Base-by-base conservation (phyloP, 768 basidiomycete genomes). In the Hypholoma sublateritium region DNA sequence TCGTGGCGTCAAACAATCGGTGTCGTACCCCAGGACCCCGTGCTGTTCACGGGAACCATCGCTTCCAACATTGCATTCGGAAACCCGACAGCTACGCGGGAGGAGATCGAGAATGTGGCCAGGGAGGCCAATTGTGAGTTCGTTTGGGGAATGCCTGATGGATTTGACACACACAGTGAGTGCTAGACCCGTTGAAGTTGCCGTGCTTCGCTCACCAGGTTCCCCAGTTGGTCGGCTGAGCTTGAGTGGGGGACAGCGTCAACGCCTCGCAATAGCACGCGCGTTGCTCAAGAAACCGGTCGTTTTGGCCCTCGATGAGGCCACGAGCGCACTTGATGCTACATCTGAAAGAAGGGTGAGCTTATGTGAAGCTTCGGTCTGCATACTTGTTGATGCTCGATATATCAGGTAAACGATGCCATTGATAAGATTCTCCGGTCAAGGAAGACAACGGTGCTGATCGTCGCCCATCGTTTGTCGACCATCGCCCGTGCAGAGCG, bases 61-160 rank as follows among this genome's bases (percentile, higher is more conserved):
- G 93, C 93, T 2, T 90, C 91, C 1, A 98, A 98, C 65, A 98
- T 96, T 59, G 88, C 94, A 0, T 98, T 91, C 65, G 95, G 95
- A 2, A 82, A 88, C 48, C 79, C 83, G 8, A 73, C 80, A 17
- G 91, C 86, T 0, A 91, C 92, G 0, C 80, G 89, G 19, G 86
- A 87, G 61, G 84, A 96, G 57, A 91, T 98, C 19, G 93, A 97
- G 69, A 75, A 86, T 25, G 95, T 93, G 0, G 95, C 95, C 0
- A 79, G 89, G 17, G 83, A 92, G 57, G 96, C 96, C 2, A 97
- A 98, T 63, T 98, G 95, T 71, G 94, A 96, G 65, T 98, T 96
- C 67, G 87, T 98, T 5, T 93, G 93, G 89, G 88, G 90, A 14
- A 85, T 98, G 80, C 95, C 95, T 9, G 80, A 93, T 56, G 94